These are phyloP conservation scores for Puccinia polysora DNA, from an alignment of 1,284 basidiomycete species.

Conservation along the genomic window DNA sequence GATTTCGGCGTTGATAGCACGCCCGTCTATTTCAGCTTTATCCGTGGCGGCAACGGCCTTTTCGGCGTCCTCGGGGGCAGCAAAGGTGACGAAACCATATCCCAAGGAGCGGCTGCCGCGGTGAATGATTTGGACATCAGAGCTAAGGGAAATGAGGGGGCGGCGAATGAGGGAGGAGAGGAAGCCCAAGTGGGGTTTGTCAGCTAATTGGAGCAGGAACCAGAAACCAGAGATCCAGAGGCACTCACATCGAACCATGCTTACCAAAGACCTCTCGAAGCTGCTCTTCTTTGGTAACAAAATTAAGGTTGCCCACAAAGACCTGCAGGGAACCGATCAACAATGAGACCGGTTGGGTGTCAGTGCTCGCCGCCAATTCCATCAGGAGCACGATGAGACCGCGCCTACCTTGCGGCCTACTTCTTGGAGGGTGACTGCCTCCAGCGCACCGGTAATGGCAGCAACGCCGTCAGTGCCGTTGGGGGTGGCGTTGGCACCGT, in stretches of 20 bases:
- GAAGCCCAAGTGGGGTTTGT: too few species aligned
- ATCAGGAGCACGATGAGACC: too few species aligned
- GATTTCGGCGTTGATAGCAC: constrained; percentile 77
- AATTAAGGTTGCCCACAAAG: constrained; percentile 39
- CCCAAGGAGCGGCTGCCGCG: constrained; percentile 45
- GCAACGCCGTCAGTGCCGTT: constrained; percentile 18
- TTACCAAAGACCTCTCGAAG: constrained; percentile 17
- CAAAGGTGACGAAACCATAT: constrained; percentile 79
- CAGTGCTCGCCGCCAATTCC: too few species aligned
- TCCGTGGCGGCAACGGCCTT: constrained; percentile 78
- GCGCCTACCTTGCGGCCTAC: constrained; percentile 48
- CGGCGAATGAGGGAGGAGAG: too few species aligned
- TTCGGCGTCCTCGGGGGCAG: constrained; percentile 72
- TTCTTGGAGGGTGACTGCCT: constrained; percentile 46
- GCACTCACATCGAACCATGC: constrained; percentile 36
- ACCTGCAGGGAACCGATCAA: constrained; percentile 1
- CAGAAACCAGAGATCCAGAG: not conserved
- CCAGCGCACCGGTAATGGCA: constrained; percentile 46
- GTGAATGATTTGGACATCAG: constrained; percentile 42
- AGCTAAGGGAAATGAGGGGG: too few species aligned
- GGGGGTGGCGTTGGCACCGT: not conserved
- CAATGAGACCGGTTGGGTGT: too few species aligned
- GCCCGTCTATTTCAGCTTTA: constrained; percentile 79
- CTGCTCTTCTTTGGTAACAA: constrained; percentile 35
- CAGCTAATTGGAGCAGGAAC: not conserved